Evolutionary conservation across 768 basidiomycete species (phyloP).

Genomic region (Xanthoconium stramineum): DNA sequence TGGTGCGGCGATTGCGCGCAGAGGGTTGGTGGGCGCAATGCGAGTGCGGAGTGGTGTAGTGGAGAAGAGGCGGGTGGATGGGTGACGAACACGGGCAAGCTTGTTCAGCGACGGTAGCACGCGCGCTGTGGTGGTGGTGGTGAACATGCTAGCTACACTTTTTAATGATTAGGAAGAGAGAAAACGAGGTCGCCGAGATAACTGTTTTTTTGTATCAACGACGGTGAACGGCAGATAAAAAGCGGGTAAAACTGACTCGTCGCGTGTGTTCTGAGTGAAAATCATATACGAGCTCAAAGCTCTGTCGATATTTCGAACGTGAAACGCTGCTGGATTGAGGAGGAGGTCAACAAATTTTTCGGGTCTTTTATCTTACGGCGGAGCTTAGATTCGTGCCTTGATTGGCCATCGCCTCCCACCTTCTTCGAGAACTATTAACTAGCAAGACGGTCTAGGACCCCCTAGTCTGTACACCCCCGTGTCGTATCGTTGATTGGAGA

Average conservation of each 20-base stretch:
- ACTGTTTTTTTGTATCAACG: constrained; percentile 8
- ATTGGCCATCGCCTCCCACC: too few species aligned
- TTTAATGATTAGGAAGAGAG: constrained; percentile 22
- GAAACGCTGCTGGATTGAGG: not conserved
- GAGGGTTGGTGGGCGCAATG: constrained; percentile 47
- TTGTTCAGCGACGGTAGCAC: constrained; percentile 14
- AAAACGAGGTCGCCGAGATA: constrained; percentile 33
- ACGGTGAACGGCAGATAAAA: not conserved
- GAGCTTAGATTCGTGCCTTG: too few species aligned
- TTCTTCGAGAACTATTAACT: too few species aligned
- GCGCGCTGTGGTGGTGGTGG: constrained; percentile 4
- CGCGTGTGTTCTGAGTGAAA: constrained; percentile 33
- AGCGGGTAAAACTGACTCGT: constrained; percentile 28
- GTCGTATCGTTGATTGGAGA: too few species aligned
- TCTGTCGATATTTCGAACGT: not conserved
- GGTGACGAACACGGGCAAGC: constrained; percentile 20
- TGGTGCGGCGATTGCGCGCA: constrained; percentile 68
- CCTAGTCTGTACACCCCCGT: too few species aligned
- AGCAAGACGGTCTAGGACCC: too few species aligned
- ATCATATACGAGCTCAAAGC: constrained; percentile 28
- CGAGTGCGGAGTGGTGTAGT: constrained; percentile 36
- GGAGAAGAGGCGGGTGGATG: constrained; percentile 48
- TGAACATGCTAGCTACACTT: constrained; percentile 13
- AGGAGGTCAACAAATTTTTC: too few species aligned
- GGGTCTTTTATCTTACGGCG: too few species aligned